A percentile compares a stretch with the other conserved stretches of the same genome.
These are phyloP conservation scores for Diplodia scrobiculata DNA, from an alignment of 2,329 filamentous ascomycete species.

Conservation along the genomic window DNA sequence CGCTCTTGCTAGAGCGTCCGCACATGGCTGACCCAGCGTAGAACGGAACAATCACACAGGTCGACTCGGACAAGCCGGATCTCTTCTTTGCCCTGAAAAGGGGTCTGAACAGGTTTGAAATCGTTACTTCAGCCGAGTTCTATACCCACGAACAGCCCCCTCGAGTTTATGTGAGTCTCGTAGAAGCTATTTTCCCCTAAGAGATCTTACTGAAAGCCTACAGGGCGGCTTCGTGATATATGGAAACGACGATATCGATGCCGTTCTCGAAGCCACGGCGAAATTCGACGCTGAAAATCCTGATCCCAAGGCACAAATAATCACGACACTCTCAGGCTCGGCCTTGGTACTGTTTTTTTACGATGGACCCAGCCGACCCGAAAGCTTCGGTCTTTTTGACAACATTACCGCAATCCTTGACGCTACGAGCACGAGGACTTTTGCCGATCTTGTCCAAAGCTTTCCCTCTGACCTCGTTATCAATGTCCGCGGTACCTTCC, in stretches of 20 bases:
- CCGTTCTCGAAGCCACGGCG: slow-evolving; percentile 3
- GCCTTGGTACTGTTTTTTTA: slow-evolving; percentile 6
- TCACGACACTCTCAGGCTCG: slow-evolving; percentile 2
- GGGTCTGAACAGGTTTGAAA: slow-evolving; percentile 44
- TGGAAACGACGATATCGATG: background rate
- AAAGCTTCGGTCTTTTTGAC: background rate
- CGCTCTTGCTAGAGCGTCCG: no score
- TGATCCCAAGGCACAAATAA: slow-evolving; percentile 1
- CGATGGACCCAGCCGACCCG: background rate
- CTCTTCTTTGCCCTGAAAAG: slow-evolving; percentile 43
- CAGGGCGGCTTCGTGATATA: slow-evolving; percentile 3
- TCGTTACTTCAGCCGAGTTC: slow-evolving; percentile 37
- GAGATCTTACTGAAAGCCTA: background rate
- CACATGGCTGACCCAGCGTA: background rate
- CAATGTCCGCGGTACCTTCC: slow-evolving; percentile 7
- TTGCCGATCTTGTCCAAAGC: background rate
- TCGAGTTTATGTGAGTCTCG: background rate
- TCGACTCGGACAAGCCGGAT: slow-evolving; percentile 33
- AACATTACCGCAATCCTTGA: background rate
- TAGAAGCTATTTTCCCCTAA: background rate
- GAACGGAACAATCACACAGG: slow-evolving; percentile 7
- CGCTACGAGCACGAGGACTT: background rate
- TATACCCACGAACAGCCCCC: background rate
- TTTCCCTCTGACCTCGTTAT: slow-evolving; percentile 1
- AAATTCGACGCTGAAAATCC: background rate